Conservation (phyloP, 2,329 filamentous ascomycete species). For the Penicillium concentricum region DNA sequence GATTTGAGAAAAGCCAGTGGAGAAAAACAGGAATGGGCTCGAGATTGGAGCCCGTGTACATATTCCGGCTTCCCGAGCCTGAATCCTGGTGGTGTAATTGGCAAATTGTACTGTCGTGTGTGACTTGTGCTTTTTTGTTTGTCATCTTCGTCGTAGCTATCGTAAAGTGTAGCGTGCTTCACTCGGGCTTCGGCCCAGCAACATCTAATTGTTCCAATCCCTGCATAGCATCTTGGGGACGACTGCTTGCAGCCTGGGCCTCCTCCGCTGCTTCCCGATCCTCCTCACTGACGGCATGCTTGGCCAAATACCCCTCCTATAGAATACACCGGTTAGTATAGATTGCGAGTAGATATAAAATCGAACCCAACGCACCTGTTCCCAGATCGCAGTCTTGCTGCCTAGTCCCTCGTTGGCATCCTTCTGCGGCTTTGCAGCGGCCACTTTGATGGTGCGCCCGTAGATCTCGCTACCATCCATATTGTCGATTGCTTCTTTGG, state of each 20-base stretch:
- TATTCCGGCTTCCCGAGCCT: conserved; percentile 33
- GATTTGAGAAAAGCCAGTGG: conserved; percentile 16
- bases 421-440: conserved; percentile 87
- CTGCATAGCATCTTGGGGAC: conserved; percentile 84
- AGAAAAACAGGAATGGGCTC: conserved; percentile 24
- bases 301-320: conserved; percentile 89
- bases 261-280: conserved; percentile 64
- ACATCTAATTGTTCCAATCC: conserved; percentile 90
- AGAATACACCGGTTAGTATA: conserved; percentile 26
- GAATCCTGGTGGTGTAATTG: conserved; percentile 27
- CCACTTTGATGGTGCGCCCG: conserved; percentile 87
- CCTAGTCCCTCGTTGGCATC: conserved; percentile 82
- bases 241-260: conserved; percentile 53
- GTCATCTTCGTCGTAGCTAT: conserved; percentile 24
- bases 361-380: conserved; percentile 67
- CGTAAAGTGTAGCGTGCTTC: conserved; percentile 30
- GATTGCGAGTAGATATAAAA: neutral
- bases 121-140: conserved; percentile 16
- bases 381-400: conserved; percentile 93
- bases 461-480: conserved; percentile 98
- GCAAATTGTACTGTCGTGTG: conserved; percentile 27
- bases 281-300: conserved; percentile 81
- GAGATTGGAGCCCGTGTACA: conserved; percentile 36
- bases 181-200: conserved; percentile 81
- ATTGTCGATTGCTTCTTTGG: conserved; percentile 94